These are phyloP conservation scores for Pholiota molesta DNA, from an alignment of 768 basidiomycete genomes.

Conservation along the genomic window DNA sequence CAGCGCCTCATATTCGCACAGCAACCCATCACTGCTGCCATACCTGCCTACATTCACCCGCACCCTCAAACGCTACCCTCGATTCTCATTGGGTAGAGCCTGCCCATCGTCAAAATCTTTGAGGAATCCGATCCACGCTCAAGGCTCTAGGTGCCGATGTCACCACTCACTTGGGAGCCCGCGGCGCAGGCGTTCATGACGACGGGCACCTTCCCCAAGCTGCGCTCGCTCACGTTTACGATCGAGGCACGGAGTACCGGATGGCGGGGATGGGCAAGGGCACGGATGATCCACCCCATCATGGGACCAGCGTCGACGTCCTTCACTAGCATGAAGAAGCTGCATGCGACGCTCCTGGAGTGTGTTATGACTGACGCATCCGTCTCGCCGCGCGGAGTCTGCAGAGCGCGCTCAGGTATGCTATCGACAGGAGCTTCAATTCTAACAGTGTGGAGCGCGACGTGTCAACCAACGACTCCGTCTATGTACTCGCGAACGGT, in stretches of 20 bases:
- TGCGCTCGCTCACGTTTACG: constrained; percentile 79
- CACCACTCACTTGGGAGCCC: no score
- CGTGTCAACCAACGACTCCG: constrained; percentile 98
- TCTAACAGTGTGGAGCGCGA: constrained; percentile 98
- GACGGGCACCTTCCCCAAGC: constrained; percentile 97
- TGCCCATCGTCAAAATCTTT: no score
- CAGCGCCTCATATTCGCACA: constrained; percentile 26
- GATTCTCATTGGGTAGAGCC: no score
- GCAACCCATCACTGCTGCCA: constrained; percentile 16
- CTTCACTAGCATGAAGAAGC: constrained; percentile 44
- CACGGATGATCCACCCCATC: constrained; percentile 97
- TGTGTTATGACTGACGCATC: constrained; percentile 92
- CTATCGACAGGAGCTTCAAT: constrained; percentile 94
- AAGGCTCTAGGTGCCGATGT: no score
- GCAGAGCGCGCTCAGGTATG: constrained; percentile 86
- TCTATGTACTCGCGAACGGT: constrained; percentile 89
- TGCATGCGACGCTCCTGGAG: constrained; percentile 95
- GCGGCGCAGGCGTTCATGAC: no score
- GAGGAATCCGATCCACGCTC: no score
- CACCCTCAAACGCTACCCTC: constrained; percentile 45
- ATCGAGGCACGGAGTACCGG: constrained; percentile 71
- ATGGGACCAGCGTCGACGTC: constrained; percentile 73
- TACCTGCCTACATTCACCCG: constrained; percentile 35
- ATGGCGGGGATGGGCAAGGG: constrained; percentile 99
- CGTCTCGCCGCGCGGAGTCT: constrained; percentile 77